Evolutionary conservation across 2,329 filamentous ascomycete genomes (phyloP), one percentile per base, ranked within the genome.

Genomic region (Acrodontium crateriforme): DNA sequence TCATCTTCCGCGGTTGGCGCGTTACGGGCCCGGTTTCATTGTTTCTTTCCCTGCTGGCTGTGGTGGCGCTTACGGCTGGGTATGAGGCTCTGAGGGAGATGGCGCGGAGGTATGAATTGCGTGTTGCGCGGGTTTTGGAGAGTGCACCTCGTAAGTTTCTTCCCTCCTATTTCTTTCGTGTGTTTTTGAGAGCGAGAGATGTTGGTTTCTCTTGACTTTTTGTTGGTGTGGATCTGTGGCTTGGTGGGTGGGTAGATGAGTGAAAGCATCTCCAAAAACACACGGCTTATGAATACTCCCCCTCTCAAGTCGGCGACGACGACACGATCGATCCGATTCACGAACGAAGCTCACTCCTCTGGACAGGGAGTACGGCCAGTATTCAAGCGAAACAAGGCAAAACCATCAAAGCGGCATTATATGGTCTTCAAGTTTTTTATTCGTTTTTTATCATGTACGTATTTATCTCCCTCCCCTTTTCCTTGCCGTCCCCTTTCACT

Each of bases 401-500:
- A 55, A 51, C 91, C 36, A 61, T 82, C 54, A 87, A 93, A 64
- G 80, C 81, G 16, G 56, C 69, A 17, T 60, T 98, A 31, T 98
- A 98, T 62, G 87, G 77, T 12, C 57, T 89, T 28, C 89, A 98
- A 63, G 91, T 89, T 42, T 95, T 95, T 56, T 98, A 98, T 56
- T 91, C 85, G 25, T 95, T 98, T 50, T 95, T 98, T 68, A 85
- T 98, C 53, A 98, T 98, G 89, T 94, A 55, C 74, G 87, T 75
- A 2, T 10, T 9, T 18, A 5, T 18, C 18, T 12, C n/a, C 8
- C n/a, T n/a, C n/a, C n/a, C n/a, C n/a, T n/a, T n/a, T n/a, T n/a
- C n/a, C 17, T 8, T 6, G 4, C 10, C 2, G 5, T 18, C 11
- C 6, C 5, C 7, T 6, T 9, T 13, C 23, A 13, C 23, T 9